Evolutionary conservation across 1,284 basidiomycete species (phyloP).

Genomic region (Rhodotorula sp.): DNA sequence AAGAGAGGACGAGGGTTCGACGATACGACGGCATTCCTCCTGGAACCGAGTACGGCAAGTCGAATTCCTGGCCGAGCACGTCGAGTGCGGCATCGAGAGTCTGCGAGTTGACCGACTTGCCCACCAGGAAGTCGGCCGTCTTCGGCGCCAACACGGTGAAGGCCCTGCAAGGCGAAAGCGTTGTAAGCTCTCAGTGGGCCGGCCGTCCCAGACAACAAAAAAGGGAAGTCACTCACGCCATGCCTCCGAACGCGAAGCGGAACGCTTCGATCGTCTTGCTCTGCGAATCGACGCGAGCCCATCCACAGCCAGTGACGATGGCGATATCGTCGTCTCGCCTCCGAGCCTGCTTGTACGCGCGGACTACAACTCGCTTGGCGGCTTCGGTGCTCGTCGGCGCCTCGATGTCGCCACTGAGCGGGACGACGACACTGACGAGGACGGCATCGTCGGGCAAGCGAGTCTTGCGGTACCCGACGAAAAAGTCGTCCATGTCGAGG

Average conservation of each 20-base stretch:
- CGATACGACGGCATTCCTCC: conserved; percentile 52
- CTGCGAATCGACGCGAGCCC: not conserved
- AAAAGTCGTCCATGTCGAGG: conserved; percentile 43
- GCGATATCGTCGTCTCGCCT: conserved; percentile 52
- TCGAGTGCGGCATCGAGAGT: conserved; percentile 35
- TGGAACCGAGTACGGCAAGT: conserved; percentile 48
- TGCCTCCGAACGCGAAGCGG: conserved; percentile 49
- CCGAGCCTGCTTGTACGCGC: conserved; percentile 50
- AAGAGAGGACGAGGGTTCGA: conserved; percentile 49
- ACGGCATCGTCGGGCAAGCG: conserved; percentile 46
- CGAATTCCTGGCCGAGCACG: conserved; percentile 44
- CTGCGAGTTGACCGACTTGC: conserved; percentile 31
- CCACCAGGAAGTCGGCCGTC: conserved; percentile 42
- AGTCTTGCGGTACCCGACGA: conserved; percentile 50
- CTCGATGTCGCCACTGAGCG: conserved; percentile 20
- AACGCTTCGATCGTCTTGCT: conserved; percentile 38
- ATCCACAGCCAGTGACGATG: conserved; percentile 48
- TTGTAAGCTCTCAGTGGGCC: not conserved
- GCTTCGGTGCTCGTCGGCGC: conserved; percentile 25
- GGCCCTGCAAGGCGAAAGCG: not conserved
- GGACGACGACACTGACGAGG: conserved; percentile 45
- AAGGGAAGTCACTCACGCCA: conserved; percentile 47
- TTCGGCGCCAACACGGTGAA: conserved; percentile 29
- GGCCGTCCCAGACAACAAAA: not conserved
- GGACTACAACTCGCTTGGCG: conserved; percentile 29